Base-by-base conservation (phyloP, 1,139 yeast genomes). In the Blastobotrys aristatus region DNA sequence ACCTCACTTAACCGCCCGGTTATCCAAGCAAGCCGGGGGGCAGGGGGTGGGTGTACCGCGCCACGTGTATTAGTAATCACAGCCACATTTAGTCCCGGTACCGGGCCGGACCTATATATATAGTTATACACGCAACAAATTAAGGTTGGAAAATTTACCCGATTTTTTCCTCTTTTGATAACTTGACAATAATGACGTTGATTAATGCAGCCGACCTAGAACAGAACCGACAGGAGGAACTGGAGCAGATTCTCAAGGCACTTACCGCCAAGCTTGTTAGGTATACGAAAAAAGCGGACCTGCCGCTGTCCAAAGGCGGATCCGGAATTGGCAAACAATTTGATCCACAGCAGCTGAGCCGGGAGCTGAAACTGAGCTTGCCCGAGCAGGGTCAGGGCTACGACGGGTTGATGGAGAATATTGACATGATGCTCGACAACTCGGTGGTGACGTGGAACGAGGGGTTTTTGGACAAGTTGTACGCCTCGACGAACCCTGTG, bases 401-500 rank as follows among this genome's bases (percentile, higher is more conserved):
- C 10, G 62, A 62, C 6, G 75, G 75, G 4, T 69, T 84, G 4
- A 64, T 76, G 40, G 63, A 63, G 2, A 71, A 77, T 13, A 74
- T 84, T 46, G 84, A 84, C 55, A 67, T 72, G 40, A 78, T 87
- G 2, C 67, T 87, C 52, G 67, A 76, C 43, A 77, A 82, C 59
- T 83, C 94, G 0, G 89, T 85, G 35, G 85, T 82, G 50, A 87
- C 95, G 0, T 87, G 95, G 95, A 84, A 83, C 59, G 84, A 86
- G 0, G 95, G 95, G 1, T 87, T 87, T 58, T 67, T 87, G 68
- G 96, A 87, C 64, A 87, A 87, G 64, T 70, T 87, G 50, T 87
- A 86, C 59, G 95, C 95, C 0, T 79, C 88, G 26, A 85, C 87
- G 36, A 86, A 86, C 62, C 92, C 95, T 1, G 82, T 85, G 43